Conservation (phyloP, 345 rosid species). For the Triadica sebifera region DNA sequence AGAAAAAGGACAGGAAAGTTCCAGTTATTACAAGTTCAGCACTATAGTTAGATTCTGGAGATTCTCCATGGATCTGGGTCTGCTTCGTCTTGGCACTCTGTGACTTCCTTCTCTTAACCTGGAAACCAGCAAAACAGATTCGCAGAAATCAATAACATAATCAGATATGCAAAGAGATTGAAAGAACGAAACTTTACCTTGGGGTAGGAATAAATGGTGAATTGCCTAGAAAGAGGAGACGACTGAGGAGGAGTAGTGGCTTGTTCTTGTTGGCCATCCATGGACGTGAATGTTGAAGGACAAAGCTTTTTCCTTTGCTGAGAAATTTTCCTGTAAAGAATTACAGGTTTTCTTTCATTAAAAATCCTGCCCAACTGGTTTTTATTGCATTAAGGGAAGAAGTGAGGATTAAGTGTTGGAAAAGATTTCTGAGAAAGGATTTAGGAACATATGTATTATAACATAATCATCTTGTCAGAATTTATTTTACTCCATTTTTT, state of each 20-base stretch:
- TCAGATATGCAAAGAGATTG: conserved; percentile 8
- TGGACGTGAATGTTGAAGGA: not conserved
- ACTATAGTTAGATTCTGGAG: conserved; percentile 21
- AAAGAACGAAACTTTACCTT: conserved; percentile 16
- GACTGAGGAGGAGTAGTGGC: conserved; percentile 9
- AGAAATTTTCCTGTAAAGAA: not conserved
- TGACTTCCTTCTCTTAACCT: conserved; percentile 26
- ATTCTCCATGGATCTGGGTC: conserved; percentile 29
- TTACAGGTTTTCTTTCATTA: not conserved
- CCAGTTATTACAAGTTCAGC: conserved; percentile 22
- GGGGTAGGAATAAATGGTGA: conserved; percentile 20
- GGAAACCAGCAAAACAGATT: conserved; percentile 10
- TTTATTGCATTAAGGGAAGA: not conserved
- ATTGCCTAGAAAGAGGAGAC: conserved; percentile 9
- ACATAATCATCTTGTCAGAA: not conserved
- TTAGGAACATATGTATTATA: too few relatives aligned
- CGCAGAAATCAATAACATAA: conserved; percentile 11
- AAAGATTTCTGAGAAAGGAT: not conserved
- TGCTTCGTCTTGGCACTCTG: conserved; percentile 18
- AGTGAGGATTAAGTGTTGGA: not conserved
- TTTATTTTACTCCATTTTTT: not conserved
- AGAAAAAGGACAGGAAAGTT: not conserved
- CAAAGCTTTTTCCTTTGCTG: not conserved
- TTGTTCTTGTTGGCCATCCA: conserved; percentile 20
- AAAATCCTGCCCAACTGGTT: conserved; percentile 15